Evolutionary conservation across 2,329 filamentous ascomycete species (phyloP).

Genomic region (Aureobasidium sp.): DNA sequence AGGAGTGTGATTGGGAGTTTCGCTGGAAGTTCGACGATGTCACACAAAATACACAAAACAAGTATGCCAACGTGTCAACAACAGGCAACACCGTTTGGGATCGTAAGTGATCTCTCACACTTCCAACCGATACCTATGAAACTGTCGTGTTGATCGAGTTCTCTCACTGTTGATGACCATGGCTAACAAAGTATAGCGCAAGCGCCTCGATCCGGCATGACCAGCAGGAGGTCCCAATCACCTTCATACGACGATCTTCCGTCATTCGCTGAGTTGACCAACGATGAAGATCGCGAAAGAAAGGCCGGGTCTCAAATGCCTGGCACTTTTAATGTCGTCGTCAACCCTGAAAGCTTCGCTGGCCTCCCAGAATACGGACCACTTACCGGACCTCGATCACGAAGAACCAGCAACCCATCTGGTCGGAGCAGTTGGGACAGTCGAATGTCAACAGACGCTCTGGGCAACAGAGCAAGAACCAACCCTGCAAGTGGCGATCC

Average conservation of each 20-base stretch:
- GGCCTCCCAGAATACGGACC: conserved; percentile 44
- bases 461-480: conserved; percentile 19
- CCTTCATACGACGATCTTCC: conserved; percentile 42
- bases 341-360: conserved; percentile 49
- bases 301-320: conserved; percentile 47
- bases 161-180: neutral
- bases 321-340: conserved; percentile 50
- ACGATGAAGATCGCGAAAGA: conserved; percentile 51
- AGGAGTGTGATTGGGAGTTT: conserved; percentile 52
- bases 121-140: neutral
- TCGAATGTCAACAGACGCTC: conserved; percentile 13
- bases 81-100: conserved; percentile 51
- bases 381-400: neutral
- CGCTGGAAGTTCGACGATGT: conserved; percentile 38
- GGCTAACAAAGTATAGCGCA: conserved; percentile 9
- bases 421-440: conserved; percentile 2
- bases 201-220: neutral
- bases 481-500: conserved; percentile 31
- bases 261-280: conserved; percentile 47
- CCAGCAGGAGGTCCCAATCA: conserved; percentile 11
- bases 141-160: neutral
- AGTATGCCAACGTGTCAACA: conserved; percentile 41
- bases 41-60: conserved; percentile 27
- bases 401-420: neutral
- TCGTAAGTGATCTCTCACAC: conserved; percentile 35